Conservation (phyloP, 2,329 filamentous ascomycete genomes). For the Stachybotrys echinatus region DNA sequence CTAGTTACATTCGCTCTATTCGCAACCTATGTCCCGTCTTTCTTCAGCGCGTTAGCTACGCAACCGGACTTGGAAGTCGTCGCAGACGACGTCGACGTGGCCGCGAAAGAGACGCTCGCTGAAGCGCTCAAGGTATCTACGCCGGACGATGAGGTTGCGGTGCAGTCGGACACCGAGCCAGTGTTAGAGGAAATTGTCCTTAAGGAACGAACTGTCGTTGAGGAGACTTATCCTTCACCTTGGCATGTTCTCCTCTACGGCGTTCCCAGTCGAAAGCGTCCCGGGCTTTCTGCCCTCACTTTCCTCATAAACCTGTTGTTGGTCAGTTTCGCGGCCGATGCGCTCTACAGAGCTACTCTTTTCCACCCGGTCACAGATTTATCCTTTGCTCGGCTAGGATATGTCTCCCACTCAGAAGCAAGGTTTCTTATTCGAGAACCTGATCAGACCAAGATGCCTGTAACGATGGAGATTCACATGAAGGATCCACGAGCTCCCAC, state of each 20-base stretch:
- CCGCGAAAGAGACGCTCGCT: constrained; percentile 40
- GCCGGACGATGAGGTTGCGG: constrained; percentile 23
- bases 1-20: constrained; percentile 58
- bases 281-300: constrained; percentile 59
- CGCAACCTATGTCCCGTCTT: constrained; percentile 60
- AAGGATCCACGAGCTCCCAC: constrained; percentile 45
- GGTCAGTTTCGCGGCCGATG: constrained; percentile 67
- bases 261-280: constrained; percentile 66
- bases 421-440: constrained; percentile 83
- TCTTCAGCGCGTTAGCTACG: constrained; percentile 52
- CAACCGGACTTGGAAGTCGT: constrained; percentile 54
- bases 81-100: constrained; percentile 55
- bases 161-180: constrained; percentile 25
- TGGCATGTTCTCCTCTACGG: constrained; percentile 69
- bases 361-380: constrained; percentile 68
- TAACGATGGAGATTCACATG: constrained; percentile 63
- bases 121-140: constrained; percentile 12
- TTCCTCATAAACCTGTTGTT: constrained; percentile 68
- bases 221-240: constrained; percentile 50
- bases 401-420: constrained; percentile 75
- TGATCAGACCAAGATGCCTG: constrained; percentile 65
- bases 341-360: constrained; percentile 67
- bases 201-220: constrained; percentile 55
- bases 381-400: constrained; percentile 82
- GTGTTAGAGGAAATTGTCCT: constrained; percentile 52